A percentile compares a stretch with the other conserved stretches of the same genome.
Conservation (phyloP, 208 protist genomes). For the Paratrypanosoma confusum region DNA sequence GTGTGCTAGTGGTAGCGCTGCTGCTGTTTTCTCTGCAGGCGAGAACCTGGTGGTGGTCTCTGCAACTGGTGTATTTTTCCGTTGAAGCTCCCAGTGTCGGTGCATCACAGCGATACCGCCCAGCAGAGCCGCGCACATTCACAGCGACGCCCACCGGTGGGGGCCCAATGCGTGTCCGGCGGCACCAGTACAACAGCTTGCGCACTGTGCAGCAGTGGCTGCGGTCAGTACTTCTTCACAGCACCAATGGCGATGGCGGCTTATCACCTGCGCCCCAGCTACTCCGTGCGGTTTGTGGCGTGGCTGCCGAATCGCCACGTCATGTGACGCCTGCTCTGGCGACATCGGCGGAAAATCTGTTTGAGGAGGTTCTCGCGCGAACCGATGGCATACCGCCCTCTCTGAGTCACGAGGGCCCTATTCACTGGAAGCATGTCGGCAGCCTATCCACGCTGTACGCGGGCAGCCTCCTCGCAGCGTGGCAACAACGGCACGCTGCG, state of each 20-base stretch:
- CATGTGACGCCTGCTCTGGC: no score
- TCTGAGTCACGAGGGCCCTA: slow-evolving; percentile 7
- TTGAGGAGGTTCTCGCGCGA: no score
- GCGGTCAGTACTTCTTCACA: slow-evolving; percentile 1
- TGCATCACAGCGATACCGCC: background rate
- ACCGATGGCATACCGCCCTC: no score
- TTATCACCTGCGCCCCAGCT: no score
- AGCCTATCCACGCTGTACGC: no score
- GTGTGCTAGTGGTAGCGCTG: background rate
- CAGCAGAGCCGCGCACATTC: background rate
- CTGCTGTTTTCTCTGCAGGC: background rate
- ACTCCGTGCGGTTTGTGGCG: no score
- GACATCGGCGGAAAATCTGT: no score
- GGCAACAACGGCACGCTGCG: no score
- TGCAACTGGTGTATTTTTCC: slow-evolving; percentile 5
- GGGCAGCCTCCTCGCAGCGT: no score
- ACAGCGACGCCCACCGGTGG: background rate
- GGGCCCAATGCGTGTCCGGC: slow-evolving; percentile 1
- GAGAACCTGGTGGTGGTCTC: background rate
- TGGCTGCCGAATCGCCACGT: no score
- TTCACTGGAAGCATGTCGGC: no score
- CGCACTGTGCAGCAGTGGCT: slow-evolving; percentile 12
- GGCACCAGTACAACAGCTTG: slow-evolving; percentile 15
- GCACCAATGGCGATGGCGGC: no score
- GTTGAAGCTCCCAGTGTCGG: background rate